phyloP scores from a whole-genome alignment of 306 rosid species.

The Dryas octopetala region DNA sequence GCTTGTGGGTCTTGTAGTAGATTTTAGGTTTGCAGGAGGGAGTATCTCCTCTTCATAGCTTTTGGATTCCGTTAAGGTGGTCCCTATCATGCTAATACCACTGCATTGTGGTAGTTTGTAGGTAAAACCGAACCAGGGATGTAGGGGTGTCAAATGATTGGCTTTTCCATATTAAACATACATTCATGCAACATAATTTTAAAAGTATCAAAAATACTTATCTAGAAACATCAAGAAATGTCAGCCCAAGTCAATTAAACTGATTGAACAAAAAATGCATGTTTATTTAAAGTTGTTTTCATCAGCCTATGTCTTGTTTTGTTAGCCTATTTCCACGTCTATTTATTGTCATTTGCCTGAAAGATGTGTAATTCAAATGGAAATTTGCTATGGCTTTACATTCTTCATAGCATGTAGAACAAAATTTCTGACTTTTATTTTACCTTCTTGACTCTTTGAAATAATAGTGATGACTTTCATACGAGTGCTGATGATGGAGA shows the following conservation, averaged over 20 bases:
- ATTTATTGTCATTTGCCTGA: constrained; percentile 10
- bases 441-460: constrained; percentile 3
- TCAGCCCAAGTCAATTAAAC: background rate
- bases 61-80: background rate
- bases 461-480: constrained; percentile 40
- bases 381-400: constrained; percentile 17
- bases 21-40: background rate
- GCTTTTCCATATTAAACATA: background rate
- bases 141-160: background rate
- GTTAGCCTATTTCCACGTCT: background rate
- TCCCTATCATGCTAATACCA: background rate
- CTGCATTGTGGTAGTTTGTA: constrained; percentile 1
- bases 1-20: background rate
- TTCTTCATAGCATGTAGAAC: constrained; percentile 23
- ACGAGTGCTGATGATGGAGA: constrained; percentile 46
- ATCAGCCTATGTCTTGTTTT: background rate
- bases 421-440: constrained; percentile 25
- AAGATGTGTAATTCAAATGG: constrained; percentile 23
- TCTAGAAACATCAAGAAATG: constrained; percentile 10
- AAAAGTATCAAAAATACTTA: background rate
- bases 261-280: constrained; percentile 13
- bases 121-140: constrained; percentile 3
- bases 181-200: background rate
- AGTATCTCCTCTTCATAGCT: background rate
- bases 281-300: background rate